phyloP scores from a whole-genome alignment of 371 early-diverging fungal species.

The Mortierella sp. region DNA sequence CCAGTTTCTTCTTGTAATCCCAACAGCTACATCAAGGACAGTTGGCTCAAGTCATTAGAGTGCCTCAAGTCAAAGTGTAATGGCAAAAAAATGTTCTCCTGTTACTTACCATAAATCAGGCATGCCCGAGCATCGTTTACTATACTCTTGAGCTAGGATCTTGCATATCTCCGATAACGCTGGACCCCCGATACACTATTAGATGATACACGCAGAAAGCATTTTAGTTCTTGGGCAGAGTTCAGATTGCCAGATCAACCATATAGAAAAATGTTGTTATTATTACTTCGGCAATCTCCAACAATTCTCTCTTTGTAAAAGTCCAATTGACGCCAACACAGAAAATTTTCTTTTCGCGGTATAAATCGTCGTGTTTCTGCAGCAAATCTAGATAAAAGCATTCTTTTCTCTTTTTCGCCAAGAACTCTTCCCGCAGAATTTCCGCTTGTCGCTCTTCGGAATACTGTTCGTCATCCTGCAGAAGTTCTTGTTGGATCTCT shows the following conservation, averaged over 20 bases:
- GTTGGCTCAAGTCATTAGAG: background rate
- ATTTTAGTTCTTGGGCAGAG: background rate
- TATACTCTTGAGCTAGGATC: constrained; percentile 74
- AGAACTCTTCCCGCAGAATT: constrained; percentile 11
- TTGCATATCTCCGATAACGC: constrained; percentile 69
- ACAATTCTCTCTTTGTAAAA: constrained; percentile 61
- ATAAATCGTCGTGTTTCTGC: constrained; percentile 61
- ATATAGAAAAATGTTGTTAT: background rate
- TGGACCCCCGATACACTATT: constrained; percentile 71
- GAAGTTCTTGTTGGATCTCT: constrained; percentile 14
- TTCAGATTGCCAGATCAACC: background rate
- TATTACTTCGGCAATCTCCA: constrained; percentile 70
- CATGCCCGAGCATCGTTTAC: constrained; percentile 74
- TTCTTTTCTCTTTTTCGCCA: constrained; percentile 34
- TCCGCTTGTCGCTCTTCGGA: constrained; percentile 11
- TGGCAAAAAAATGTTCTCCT: background rate
- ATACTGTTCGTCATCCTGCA: constrained; percentile 7
- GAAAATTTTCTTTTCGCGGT: constrained; percentile 60
- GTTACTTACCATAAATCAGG: constrained; percentile 75
- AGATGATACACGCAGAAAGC: background rate
- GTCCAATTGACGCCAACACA: constrained; percentile 78
- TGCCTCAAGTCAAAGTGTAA: background rate
- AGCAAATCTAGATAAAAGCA: constrained; percentile 60
- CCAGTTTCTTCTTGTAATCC: constrained; percentile 66
- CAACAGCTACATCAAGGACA: constrained; percentile 61